phyloP scores from a whole-genome alignment of 2,329 filamentous ascomycete species.

The Helminthosporium solani region DNA sequence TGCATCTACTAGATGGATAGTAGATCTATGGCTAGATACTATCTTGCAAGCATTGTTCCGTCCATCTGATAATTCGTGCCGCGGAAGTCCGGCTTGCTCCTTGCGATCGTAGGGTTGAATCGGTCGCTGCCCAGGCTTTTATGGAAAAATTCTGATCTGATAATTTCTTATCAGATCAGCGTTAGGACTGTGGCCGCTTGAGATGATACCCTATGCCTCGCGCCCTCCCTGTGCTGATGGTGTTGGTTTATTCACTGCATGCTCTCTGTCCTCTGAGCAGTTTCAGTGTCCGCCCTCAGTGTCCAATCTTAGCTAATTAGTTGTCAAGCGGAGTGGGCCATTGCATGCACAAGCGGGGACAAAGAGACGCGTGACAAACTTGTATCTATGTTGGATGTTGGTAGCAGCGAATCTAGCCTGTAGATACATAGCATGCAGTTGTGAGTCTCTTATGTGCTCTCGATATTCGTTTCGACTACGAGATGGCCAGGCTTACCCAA shows the following conservation, averaged over 20 bases:
- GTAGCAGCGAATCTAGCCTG: background rate
- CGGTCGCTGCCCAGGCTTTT: no score
- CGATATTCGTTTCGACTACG: no score
- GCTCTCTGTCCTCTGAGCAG: background rate
- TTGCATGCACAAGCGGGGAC: background rate
- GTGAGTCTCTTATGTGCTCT: background rate
- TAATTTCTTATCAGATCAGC: slow-evolving; percentile 27
- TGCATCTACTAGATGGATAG: no score
- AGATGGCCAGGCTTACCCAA: no score
- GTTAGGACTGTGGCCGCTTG: slow-evolving; percentile 8
- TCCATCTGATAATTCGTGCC: no score
- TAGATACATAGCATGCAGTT: background rate
- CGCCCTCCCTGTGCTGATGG: no score
- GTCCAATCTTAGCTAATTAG: background rate
- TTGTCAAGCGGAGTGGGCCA: background rate
- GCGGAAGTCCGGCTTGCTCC: no score
- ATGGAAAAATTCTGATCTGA: background rate
- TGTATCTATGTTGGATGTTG: background rate
- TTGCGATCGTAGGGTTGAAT: no score
- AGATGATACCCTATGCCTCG: background rate
- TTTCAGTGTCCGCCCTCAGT: no score
- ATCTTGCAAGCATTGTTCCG: no score
- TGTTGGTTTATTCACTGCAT: background rate
- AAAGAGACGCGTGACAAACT: background rate
- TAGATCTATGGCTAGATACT: no score